Conservation (phyloP, 257 asterid genomes). For the Penstemon davidsonii region DNA sequence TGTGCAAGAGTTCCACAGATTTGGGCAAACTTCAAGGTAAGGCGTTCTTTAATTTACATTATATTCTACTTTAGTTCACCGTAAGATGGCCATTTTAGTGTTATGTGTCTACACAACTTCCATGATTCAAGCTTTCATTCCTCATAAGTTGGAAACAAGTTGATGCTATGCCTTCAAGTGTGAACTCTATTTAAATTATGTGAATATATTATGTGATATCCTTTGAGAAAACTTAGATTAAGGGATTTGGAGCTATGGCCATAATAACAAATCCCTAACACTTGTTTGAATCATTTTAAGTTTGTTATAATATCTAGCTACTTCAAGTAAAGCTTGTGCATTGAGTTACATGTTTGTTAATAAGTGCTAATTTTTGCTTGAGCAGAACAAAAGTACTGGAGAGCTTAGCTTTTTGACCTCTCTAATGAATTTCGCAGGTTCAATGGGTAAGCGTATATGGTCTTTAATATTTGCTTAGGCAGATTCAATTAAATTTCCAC, state of each 20-base stretch:
- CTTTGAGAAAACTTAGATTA: too few relatives aligned
- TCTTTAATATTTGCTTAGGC: background rate
- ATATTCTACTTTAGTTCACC: conserved; percentile 4
- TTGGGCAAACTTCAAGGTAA: conserved; percentile 78
- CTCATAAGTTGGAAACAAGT: background rate
- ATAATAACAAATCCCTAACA: too few relatives aligned
- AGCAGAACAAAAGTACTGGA: conserved; percentile 92
- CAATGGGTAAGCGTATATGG: conserved; percentile 64
- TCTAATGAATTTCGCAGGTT: conserved; percentile 84
- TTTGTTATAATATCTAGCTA: conserved; percentile 1
- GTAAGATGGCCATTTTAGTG: conserved; percentile 1
- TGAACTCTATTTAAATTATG: background rate
- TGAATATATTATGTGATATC: background rate
- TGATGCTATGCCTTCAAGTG: conserved; percentile 2
- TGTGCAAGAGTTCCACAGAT: conserved; percentile 93
- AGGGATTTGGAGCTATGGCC: too few relatives aligned
- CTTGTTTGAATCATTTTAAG: too few relatives aligned
- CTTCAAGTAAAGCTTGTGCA: background rate
- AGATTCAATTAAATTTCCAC: conserved; percentile 1
- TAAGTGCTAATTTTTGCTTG: conserved; percentile 28
- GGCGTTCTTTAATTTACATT: background rate
- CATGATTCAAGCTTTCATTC: background rate
- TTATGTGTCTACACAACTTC: background rate
- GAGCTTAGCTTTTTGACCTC: conserved; percentile 93
- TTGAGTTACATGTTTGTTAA: background rate